Base-by-base conservation (phyloP, 2,329 filamentous ascomycete genomes). In the Colletotrichum karsti region DNA sequence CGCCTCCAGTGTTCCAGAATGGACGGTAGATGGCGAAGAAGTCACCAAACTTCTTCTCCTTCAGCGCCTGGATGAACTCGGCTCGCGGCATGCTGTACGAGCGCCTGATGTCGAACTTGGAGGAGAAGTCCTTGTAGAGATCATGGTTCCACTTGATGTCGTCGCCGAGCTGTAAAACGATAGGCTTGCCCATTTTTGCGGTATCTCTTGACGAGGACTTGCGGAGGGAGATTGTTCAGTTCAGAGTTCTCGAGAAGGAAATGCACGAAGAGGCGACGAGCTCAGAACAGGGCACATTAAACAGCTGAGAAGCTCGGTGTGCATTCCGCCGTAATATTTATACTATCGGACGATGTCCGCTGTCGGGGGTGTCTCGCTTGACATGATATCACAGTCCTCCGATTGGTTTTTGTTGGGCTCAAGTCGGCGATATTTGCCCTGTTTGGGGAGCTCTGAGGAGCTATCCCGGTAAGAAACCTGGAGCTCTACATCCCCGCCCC, bases 61-160 rank as follows among this genome's bases (percentile, higher is more conserved):
- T 64, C n/a, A 67, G 30, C 3, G 64, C 64, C 35, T 64, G 60
- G 30, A 67, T 67, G 64, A 67, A 67, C 10, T 67, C 64, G 30
- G 53, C 64, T 53, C 64, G 64, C 22, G 44, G 60, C 60, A 67
- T 67, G 53, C 64, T 67, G 39, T 67, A 67, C 5, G 64, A 67
- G 41, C 64, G 64, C 20, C 64, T 51, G 46, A 67, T 54, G 28
- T 67, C 64, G 24, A 67, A 67, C 53, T 58, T 58, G 24, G 64
- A 67, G 8, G 44, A 46, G 46, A 67, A 67, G 13, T 67, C 64
- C 46, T 67, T 64, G 64, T 67, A 54, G 46, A 67, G 64, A 18
- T 67, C 64, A 59, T 64, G 64, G 46, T 67, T 67, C 64, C 64
- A 67, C 7, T 64, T 64, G 64, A 67, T 59, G 46, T 67, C 64